phyloP scores from a whole-genome alignment of 2,329 filamentous ascomycete species.

The Aureobasidium leucospermi region DNA sequence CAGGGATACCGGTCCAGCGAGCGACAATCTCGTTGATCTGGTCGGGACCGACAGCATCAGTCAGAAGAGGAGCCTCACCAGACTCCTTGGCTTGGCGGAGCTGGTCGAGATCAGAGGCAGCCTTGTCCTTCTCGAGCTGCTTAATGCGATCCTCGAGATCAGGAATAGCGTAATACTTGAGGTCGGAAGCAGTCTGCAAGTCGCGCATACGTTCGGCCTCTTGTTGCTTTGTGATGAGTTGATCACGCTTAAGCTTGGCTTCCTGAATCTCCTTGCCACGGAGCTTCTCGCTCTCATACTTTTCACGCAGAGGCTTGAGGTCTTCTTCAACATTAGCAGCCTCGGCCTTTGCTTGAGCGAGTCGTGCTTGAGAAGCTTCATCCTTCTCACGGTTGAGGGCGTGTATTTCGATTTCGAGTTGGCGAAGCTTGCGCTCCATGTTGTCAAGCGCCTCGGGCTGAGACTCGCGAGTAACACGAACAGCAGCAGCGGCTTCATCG shows the following conservation, averaged over 20 bases:
- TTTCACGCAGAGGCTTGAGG: slow-evolving; percentile 80
- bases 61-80: slow-evolving; percentile 62
- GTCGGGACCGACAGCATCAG: slow-evolving; percentile 89
- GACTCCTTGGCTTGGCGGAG: slow-evolving; percentile 48
- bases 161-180: slow-evolving; percentile 95
- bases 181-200: slow-evolving; percentile 78
- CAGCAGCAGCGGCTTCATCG: slow-evolving; percentile 94
- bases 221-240: slow-evolving; percentile 82
- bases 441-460: slow-evolving; percentile 95
- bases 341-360: slow-evolving; percentile 78
- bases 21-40: slow-evolving; percentile 99
- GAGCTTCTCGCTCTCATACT: slow-evolving; percentile 89
- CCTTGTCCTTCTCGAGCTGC: slow-evolving; percentile 71
- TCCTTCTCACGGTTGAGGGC: slow-evolving; percentile 91
- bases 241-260: slow-evolving; percentile 89
- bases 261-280: slow-evolving; percentile 88
- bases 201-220: slow-evolving; percentile 86
- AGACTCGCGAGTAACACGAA: slow-evolving; percentile 89
- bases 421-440: slow-evolving; percentile 79
- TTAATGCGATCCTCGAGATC: slow-evolving; percentile 79
- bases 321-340: slow-evolving; percentile 94
- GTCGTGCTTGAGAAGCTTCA: slow-evolving; percentile 76
- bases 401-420: slow-evolving; percentile 96
- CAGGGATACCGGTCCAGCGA: slow-evolving; percentile 96
- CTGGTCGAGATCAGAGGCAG: slow-evolving; percentile 71